Evolutionary conservation across 441 rosid genomes (phyloP), one percentile per base, ranked within the genome.

Genomic region (Euphorbia corollata): DNA sequence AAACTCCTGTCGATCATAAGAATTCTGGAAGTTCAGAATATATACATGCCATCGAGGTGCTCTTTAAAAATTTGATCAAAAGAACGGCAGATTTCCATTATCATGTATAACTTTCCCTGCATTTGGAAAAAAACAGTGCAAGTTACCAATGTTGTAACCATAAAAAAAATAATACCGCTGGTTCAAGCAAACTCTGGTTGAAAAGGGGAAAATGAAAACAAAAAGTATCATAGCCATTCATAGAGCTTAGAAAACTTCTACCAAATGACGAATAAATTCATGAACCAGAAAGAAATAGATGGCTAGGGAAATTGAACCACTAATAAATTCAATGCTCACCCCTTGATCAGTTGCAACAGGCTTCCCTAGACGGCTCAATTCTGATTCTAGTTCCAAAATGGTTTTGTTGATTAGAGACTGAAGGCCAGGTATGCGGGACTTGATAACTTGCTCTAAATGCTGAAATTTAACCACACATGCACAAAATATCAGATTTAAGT

Each of bases 391-490:
- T 60, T 92, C 97, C 51, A 77, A 20, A 56, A 92, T 90, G 34
- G 96, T 92, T 78, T 87, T 92, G 73, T 75, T 87, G 71, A 92
- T 88, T 57, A 90, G 90, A 61, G 96, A 79, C 78, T 87, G 97
- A 71, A 92, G 98, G 55, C 93, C 85, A 0, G 98, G 98, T 68
- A 92, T 88, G 73, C 96, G 80, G 13, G 97, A 87, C 81, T 88
- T 92, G 84, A 92, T 92, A 69, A 92, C 98, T 83, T 82, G 83
- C 78, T 92, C 98, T 82, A 92, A 75, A 77, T 92, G 98, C 98
- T 92, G 90, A 77, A 81, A 75, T 16, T 60, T 73, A 36, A 61
- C 72, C 73, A 66, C 9, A n/a, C 19, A 36, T 36, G 47, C 47
- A 54, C 57, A 47, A 24, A 70, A 56, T 34, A 57, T 30, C 53